These are phyloP conservation scores for Penicillium fuscoglaucum DNA, from an alignment of 2,329 filamentous ascomycete genomes.

Conservation along the genomic window DNA sequence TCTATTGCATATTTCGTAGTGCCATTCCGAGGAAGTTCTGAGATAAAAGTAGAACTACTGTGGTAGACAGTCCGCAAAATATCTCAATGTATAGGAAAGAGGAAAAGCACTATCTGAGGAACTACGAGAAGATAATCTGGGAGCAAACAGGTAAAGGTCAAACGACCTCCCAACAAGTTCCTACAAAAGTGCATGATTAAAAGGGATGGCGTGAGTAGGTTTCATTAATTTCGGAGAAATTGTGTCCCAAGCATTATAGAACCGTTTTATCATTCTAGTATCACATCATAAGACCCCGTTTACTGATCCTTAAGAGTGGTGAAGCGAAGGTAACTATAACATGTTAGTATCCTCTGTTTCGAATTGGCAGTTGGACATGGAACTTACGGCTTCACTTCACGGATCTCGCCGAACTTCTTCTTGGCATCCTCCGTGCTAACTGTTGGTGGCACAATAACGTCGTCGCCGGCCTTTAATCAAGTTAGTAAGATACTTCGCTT, in stretches of 20 bases:
- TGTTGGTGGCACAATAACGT: slow-evolving; percentile 85
- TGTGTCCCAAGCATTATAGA: not conserved
- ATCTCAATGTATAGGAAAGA: not conserved
- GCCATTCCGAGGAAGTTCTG: not conserved
- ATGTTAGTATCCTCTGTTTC: slow-evolving; percentile 8
- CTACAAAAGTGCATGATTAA: not conserved
- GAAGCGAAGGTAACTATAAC: slow-evolving; percentile 41
- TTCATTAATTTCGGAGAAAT: not conserved
- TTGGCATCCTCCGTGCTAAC: slow-evolving; percentile 83
- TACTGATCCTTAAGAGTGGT: slow-evolving; percentile 37
- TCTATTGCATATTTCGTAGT: not conserved
- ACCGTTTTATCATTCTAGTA: slow-evolving; percentile 10
- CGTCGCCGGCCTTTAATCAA: slow-evolving; percentile 63
- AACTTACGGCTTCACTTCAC: slow-evolving; percentile 59
- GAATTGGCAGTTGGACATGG: not conserved
- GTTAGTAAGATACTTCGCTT: not conserved
- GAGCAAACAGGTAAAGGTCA: not conserved
- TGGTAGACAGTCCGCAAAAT: not conserved
- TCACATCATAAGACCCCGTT: slow-evolving; percentile 21
- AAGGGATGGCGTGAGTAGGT: not conserved
- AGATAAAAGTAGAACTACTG: not conserved
- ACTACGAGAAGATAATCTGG: not conserved
- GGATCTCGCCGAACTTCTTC: slow-evolving; percentile 77
- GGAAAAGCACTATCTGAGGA: not conserved
- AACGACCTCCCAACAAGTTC: not conserved